Conservation (phyloP, 164 flowering plant genomes). For the Litsea cubeba region DNA sequence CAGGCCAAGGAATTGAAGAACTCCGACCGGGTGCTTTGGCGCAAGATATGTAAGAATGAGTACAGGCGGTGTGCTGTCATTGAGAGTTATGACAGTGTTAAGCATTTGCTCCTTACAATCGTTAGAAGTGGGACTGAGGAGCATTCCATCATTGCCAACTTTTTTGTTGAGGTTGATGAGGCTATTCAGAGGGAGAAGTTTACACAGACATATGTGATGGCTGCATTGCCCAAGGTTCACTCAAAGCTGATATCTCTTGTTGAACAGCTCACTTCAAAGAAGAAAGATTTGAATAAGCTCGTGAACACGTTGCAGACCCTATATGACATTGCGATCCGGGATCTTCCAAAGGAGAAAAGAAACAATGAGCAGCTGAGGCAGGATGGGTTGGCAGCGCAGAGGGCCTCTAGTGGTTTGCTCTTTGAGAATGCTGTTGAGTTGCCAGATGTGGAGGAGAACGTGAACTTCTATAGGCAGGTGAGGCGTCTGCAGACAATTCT, state of each 20-base stretch:
- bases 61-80: constrained; percentile 83
- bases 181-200: constrained; percentile 44
- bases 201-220: constrained; percentile 39
- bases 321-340: constrained; percentile 61
- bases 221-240: constrained; percentile 46
- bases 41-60: constrained; percentile 67
- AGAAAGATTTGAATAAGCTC: constrained; percentile 39
- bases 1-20: constrained; percentile 65
- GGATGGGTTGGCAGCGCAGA: constrained; percentile 52
- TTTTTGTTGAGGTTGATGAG: constrained; percentile 61
- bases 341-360: constrained; percentile 56
- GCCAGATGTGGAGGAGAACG: constrained; percentile 50
- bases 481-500: constrained; percentile 70
- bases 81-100: constrained; percentile 81
- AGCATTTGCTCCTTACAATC: constrained; percentile 48
- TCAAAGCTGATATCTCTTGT: constrained; percentile 50
- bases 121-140: constrained; percentile 56
- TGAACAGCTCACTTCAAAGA: constrained; percentile 41
- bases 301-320: constrained; percentile 75
- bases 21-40: constrained; percentile 61
- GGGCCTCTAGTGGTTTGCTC: constrained; percentile 42
- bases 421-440: constrained; percentile 72
- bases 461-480: constrained; percentile 51
- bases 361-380: constrained; percentile 35
- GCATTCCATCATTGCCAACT: constrained; percentile 40